Conservation (phyloP, 2,329 filamentous ascomycete species). For the Mycogone perniciosa region DNA sequence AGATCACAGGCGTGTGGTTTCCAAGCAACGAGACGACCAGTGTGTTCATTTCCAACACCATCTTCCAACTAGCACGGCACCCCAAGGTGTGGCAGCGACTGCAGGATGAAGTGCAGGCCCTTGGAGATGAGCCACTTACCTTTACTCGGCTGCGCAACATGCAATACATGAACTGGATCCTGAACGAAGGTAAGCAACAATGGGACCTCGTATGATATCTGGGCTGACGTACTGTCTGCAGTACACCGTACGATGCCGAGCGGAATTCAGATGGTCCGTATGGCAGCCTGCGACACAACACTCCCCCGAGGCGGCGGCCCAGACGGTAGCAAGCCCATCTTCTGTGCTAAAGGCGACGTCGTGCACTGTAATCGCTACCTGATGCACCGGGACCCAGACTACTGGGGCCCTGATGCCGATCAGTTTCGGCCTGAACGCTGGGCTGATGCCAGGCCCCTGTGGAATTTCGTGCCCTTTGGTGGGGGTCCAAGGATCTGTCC, state of each 20-base stretch:
- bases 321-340: slow-evolving; percentile 40
- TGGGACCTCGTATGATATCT: too few species aligned
- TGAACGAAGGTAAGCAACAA: slow-evolving; percentile 1
- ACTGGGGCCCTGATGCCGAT: slow-evolving; percentile 33
- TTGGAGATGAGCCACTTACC: background rate
- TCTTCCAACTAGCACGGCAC: background rate
- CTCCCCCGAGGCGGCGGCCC: slow-evolving; percentile 46
- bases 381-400: slow-evolving; percentile 32
- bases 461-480: slow-evolving; percentile 22
- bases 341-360: slow-evolving; percentile 39
- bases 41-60: background rate
- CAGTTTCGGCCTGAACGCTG: slow-evolving; percentile 37
- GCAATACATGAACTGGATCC: slow-evolving; percentile 1
- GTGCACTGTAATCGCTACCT: slow-evolving; percentile 30
- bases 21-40: background rate
- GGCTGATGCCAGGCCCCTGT: slow-evolving; percentile 18
- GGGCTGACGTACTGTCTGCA: background rate
- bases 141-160: background rate
- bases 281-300: slow-evolving; percentile 33
- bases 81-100: background rate
- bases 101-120: background rate
- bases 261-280: slow-evolving; percentile 7
- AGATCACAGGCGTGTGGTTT: background rate
- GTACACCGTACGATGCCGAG: background rate
- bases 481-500: slow-evolving; percentile 21